Base-by-base conservation (phyloP, 2,329 filamentous ascomycete genomes). In the Trichophaea hybrida region DNA sequence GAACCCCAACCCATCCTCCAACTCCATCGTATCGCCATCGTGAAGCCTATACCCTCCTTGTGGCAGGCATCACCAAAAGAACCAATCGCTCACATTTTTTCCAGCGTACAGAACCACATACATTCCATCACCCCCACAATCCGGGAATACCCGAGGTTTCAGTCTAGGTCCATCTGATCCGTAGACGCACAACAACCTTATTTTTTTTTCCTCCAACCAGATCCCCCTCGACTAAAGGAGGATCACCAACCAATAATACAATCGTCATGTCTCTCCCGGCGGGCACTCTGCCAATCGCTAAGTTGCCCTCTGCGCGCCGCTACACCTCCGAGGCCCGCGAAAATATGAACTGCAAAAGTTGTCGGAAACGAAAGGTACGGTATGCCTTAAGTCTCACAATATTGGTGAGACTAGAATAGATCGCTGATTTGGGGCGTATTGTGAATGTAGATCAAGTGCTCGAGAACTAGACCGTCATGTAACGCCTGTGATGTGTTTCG, bases 281-380 rank as follows among this genome's bases (percentile, higher is more conserved):
- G 33, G 57, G 34, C 17, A 24, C 34, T 6, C 33, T 55, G 10
- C 49, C 50, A 17, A 64, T 66, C 52, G 58, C 64, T 5, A 66
- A 64, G 49, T 58, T 64, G 10, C 62, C 64, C 50, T 61, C 58
- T 31, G 78, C 83, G 58, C 81, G 84, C 64, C 82, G 85, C 46
- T 76, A 81, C 73, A 82, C 78, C 72, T 84, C 81, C 68, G 86
- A 93, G 71, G 86, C 86, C 44, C 82, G 86, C 69, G 88, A 94
- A 76, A 86, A 86, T 37, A 94, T 94, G 88, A 94, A 94, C 72
- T 94, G 88, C 81, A 94, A 94, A 73, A 93, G 87, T 59, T 94
- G 88, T 76, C 81, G 88, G 67, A 94, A 94, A 74, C 80, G 88
- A 75, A 94, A 94, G 84, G 88, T 91, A 73, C 10, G n/a, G 38